Conservation (phyloP, 179 eudicot species). For the Heliamphora ciliata region DNA sequence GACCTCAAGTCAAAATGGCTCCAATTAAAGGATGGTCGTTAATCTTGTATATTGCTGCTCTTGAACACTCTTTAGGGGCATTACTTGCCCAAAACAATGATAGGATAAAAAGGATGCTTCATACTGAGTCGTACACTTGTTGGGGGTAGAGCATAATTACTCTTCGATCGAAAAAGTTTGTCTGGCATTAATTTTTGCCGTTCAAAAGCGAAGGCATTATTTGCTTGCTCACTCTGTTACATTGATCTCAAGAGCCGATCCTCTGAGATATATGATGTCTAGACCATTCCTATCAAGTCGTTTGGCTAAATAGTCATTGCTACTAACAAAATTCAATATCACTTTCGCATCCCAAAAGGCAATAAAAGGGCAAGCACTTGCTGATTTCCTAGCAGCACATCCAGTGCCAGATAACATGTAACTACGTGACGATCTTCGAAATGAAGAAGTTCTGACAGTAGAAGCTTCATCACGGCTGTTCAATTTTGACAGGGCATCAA, state of each 20-base stretch:
- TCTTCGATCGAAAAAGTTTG: neutral
- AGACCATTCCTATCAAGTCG: neutral
- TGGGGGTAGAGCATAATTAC: neutral
- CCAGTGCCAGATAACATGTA: neutral
- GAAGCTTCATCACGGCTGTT: neutral
- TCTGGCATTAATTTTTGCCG: neutral
- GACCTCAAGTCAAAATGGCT: neutral
- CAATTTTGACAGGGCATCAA: neutral
- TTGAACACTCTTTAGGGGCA: neutral
- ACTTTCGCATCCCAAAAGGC: neutral
- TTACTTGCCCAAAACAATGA: neutral
- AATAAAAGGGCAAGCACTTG: neutral
- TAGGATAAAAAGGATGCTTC: neutral
- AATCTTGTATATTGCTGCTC: neutral
- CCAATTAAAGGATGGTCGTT: neutral
- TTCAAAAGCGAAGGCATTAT: neutral
- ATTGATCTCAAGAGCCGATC: neutral
- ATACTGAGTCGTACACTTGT: neutral
- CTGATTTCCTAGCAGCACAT: neutral
- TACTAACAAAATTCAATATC: neutral
- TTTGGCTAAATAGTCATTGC: neutral
- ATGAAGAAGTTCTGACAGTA: neutral
- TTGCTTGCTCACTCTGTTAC: neutral
- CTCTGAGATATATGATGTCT: neutral
- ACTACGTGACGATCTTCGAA: neutral